phyloP scores from a whole-genome alignment of 148 eudicot species.

The Rhododendron henanense region DNA sequence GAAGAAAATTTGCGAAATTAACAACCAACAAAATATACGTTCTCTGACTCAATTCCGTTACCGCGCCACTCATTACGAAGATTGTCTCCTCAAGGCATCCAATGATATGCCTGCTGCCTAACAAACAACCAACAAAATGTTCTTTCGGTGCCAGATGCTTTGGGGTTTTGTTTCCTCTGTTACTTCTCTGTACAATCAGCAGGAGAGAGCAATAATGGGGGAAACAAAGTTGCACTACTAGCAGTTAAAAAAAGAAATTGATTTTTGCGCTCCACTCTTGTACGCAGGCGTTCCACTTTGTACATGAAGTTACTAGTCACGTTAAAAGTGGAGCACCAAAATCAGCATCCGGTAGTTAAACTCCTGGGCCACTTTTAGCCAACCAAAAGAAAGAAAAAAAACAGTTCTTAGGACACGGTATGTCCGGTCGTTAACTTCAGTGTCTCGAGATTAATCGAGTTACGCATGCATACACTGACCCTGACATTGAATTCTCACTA shows the following conservation, averaged over 20 bases:
- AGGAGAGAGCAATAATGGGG: not conserved
- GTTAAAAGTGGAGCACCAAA: too few species aligned
- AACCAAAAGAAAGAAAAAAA: too few species aligned
- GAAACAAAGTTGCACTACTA: not conserved
- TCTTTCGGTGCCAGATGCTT: not conserved
- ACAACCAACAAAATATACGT: not conserved
- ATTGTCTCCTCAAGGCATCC: not conserved
- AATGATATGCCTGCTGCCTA: not conserved
- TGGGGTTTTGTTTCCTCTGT: not conserved
- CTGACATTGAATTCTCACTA: not conserved
- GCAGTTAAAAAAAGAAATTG: too few species aligned
- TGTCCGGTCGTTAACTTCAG: not conserved
- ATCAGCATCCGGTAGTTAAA: too few species aligned
- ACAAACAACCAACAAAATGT: not conserved
- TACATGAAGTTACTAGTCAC: too few species aligned
- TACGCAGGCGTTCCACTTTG: too few species aligned
- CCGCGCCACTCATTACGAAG: not conserved
- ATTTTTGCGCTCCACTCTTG: too few species aligned
- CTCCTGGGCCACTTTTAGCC: not conserved
- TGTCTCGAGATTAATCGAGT: not conserved
- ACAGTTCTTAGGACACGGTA: too few species aligned
- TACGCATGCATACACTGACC: not conserved
- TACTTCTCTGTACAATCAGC: not conserved
- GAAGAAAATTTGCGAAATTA: not conserved
- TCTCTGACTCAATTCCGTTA: not conserved